A percentile compares a stretch with the other conserved stretches of the same genome.
Evolutionary conservation across 129 eudicot species (phyloP).

Genomic region (Centrapalus pauciflorus): DNA sequence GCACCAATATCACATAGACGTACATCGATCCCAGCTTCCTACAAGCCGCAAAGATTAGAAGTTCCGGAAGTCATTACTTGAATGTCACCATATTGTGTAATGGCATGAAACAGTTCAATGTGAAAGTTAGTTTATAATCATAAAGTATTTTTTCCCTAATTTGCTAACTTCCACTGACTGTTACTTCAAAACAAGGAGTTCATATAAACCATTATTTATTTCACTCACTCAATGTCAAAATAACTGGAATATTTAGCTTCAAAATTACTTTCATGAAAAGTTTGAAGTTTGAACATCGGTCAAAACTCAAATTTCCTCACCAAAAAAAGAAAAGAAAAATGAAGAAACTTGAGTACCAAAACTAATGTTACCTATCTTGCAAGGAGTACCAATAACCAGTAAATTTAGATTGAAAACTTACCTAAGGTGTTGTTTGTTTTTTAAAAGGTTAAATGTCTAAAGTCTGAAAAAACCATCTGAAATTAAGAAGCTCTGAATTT

Average conservation of each 20-base stretch:
- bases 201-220: not conserved
- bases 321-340: not conserved
- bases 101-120: not conserved
- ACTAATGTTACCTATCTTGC: not conserved
- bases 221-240: not conserved
- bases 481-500: no score
- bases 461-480: no score
- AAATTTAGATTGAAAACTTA: no score
- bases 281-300: not conserved
- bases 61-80: not conserved
- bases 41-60: conserved; percentile 9
- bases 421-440: no score
- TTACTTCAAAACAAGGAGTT: not conserved
- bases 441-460: no score
- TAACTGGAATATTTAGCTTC: not conserved
- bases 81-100: not conserved
- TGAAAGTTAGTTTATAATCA: not conserved
- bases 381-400: not conserved
- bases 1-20: conserved; percentile 97
- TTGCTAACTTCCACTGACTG: not conserved
- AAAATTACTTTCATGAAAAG: not conserved
- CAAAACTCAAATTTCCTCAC: not conserved
- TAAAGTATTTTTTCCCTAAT: not conserved
- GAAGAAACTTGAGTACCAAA: not conserved
- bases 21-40: conserved; percentile 99